Percentiles rank a stretch among this genome's conserved stretches.
These are phyloP conservation scores for Rosa lucieae DNA, from an alignment of 306 rosid species.

Conservation along the genomic window DNA sequence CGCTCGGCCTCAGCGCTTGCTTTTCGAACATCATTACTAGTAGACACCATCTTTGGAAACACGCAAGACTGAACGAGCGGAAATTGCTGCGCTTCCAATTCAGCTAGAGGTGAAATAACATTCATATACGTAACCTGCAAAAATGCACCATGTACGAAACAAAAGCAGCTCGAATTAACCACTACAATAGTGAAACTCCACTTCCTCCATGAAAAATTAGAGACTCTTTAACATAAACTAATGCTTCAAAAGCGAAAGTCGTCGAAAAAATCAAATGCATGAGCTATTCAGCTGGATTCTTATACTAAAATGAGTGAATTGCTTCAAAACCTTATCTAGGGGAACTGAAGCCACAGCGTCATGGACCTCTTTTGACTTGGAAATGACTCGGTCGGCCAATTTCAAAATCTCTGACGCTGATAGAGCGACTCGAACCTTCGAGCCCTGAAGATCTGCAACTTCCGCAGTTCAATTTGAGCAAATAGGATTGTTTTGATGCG, in stretches of 20 bases:
- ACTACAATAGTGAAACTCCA: background rate
- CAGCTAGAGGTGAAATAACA: constrained; percentile 74
- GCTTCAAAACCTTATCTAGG: constrained; percentile 65
- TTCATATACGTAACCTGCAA: constrained; percentile 74
- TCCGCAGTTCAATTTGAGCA: background rate
- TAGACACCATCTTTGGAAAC: constrained; percentile 75
- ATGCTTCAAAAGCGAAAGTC: background rate
- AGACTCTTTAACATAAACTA: background rate
- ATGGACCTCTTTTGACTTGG: constrained; percentile 72
- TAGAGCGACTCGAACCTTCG: constrained; percentile 51
- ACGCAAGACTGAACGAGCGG: constrained; percentile 79
- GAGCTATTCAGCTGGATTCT: background rate
- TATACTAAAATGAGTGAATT: background rate
- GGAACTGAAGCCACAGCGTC: constrained; percentile 79
- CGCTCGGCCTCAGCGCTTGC: constrained; percentile 93
- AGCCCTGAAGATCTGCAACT: constrained; percentile 72
- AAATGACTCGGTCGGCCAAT: constrained; percentile 64
- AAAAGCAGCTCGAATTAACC: background rate
- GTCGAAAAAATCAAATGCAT: background rate
- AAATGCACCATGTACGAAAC: background rate
- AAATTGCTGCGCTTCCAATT: constrained; percentile 74
- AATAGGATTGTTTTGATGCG: background rate
- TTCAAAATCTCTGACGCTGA: constrained; percentile 81
- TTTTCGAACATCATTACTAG: constrained; percentile 66
- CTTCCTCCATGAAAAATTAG: background rate